Conservation (phyloP, 192 early-diverging fungal species). For the Backusella macrospora region DNA sequence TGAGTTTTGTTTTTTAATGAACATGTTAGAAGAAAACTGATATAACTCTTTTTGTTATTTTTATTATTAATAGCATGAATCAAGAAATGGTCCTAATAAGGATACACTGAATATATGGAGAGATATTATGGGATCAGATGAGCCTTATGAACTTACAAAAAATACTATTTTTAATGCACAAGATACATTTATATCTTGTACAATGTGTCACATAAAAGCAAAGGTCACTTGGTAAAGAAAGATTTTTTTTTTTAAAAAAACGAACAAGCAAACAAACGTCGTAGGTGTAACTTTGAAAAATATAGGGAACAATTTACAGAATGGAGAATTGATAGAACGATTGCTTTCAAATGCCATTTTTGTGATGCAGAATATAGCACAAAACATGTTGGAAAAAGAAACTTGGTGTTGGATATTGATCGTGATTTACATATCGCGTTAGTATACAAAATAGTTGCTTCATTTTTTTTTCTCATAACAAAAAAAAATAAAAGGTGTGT, state of each 20-base stretch:
- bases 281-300: background rate
- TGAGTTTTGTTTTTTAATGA: no score
- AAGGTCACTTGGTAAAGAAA: conserved; percentile 7
- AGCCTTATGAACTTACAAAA: conserved; percentile 1
- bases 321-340: conserved; percentile 8
- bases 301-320: conserved; percentile 8
- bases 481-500: background rate
- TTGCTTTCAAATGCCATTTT: conserved; percentile 2
- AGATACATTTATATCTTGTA: conserved; percentile 8
- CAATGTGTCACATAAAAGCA: conserved; percentile 15
- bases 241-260: background rate
- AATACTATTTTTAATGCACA: conserved; percentile 7
- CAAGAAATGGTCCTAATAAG: background rate
- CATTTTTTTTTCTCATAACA: background rate
- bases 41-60: background rate
- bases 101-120: conserved; percentile 1
- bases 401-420: background rate
- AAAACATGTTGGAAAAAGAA: background rate
- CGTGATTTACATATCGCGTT: conserved; percentile 4
- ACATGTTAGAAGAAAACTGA: background rate
- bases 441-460: background rate
- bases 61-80: background rate
- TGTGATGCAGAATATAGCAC: conserved; percentile 1
- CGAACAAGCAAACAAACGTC: background rate
- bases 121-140: conserved; percentile 9